Conservation (phyloP, 2,329 filamentous ascomycete species). For the Beauveria pseudobassiana region DNA sequence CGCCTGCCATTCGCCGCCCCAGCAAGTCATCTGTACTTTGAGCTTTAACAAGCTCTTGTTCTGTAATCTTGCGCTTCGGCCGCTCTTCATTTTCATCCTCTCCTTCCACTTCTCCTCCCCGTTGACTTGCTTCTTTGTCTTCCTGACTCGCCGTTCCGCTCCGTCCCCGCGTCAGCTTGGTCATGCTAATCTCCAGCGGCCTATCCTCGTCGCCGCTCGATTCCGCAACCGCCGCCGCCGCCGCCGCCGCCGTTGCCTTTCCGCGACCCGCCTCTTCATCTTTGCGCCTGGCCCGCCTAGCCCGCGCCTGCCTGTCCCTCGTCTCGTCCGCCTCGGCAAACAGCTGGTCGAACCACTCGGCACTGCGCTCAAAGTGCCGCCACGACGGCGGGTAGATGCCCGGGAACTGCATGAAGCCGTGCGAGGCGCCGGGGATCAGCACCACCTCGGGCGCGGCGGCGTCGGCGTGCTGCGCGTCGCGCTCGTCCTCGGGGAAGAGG, state of each 20-base stretch:
- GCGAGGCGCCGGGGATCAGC: conserved; percentile 80
- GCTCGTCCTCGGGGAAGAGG: conserved; percentile 9
- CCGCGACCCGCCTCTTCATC: neutral
- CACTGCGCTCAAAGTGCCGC: conserved; percentile 75
- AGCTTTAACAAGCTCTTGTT: conserved; percentile 35
- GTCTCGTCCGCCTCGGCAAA: conserved; percentile 49
- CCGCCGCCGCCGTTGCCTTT: neutral
- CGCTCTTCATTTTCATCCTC: neutral
- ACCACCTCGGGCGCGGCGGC: conserved; percentile 59
- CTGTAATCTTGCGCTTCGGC: conserved; percentile 17
- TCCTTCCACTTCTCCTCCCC: neutral
- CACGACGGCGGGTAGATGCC: conserved; percentile 82
- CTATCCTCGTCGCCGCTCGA: conserved; percentile 72
- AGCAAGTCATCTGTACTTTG: conserved; percentile 42
- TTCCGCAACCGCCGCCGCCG: conserved; percentile 33
- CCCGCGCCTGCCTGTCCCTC: conserved; percentile 20
- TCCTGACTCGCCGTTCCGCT: conserved; percentile 10
- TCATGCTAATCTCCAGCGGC: conserved; percentile 74
- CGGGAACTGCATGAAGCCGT: conserved; percentile 92
- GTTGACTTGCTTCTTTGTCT: neutral
- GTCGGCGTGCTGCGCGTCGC: conserved; percentile 6
- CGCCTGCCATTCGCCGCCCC: conserved; percentile 40
- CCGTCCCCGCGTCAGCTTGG: conserved; percentile 31
- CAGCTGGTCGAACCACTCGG: conserved; percentile 72
- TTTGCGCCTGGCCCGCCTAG: conserved; percentile 13